Evolutionary conservation across 208 protist species (phyloP), one percentile per base, ranked within the genome.

Genomic region (Polymyxa betae): DNA sequence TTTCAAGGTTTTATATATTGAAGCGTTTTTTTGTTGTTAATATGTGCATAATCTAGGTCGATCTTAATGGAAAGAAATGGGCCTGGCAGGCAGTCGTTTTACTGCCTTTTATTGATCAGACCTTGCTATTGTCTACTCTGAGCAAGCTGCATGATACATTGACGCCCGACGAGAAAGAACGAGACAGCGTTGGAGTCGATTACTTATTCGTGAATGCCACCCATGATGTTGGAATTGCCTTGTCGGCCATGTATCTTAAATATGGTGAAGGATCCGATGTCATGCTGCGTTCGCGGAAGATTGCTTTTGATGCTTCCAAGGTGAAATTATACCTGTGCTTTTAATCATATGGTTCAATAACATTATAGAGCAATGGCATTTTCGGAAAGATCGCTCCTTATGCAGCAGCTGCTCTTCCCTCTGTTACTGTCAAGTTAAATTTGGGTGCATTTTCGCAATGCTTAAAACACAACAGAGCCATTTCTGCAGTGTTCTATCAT

Each of bases 41-140:
- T 82, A 5, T 82, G 35, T 38, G 16, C 5, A 35, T 82, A 40
- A 38, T n/a, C 10, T 82, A 96, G 40, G 93, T 98, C 0, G 98
- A 99, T 95, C 94, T 98, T 66, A 98, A 97, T 92, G 98, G 98
- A 89, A 97, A 97, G 46, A 95, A 95, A 90, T 97, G 96, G 68
- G 95, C 95, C 12, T 95, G 92, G 92, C 68, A 93, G 87, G 97
- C 92, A 38, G 94, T 97, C 52, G 95, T 92, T 20, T 77, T 96
- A 0, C 92, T 98, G 32, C 96, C 96, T 43, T 98, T 97, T 87
- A 97, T 98, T 88, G 95, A 97, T 46, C 94, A 96, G 88, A 38
- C 91, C 20, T 88, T 92, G 12, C 91, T 96, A 0, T 66, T 94
- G 0, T 88, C 38, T 0, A 88, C 88, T 0, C 0, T 91, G 0